Evolutionary conservation across 2,329 filamentous ascomycete species (phyloP).

Genomic region (Celoporthe dispersa): DNA sequence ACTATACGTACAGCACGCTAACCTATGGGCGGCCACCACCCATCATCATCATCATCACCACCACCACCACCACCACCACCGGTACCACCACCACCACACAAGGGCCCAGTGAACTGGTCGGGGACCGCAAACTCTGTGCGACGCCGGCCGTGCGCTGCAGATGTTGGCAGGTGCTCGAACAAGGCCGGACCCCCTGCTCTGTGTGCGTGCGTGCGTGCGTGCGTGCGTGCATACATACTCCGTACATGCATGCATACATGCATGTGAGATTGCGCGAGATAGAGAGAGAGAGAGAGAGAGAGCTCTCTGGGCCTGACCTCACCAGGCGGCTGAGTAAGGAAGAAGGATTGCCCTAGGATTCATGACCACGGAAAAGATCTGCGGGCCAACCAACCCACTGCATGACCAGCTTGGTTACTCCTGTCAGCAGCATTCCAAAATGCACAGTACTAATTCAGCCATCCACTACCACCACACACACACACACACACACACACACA

Average conservation of each 20-base stretch:
- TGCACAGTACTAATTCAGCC: not conserved
- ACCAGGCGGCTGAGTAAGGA: constrained; percentile 1
- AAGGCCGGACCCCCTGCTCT: not conserved
- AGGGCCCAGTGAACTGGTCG: not conserved
- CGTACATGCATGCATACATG: not conserved
- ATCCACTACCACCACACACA: no score
- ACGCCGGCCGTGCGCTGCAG: not conserved
- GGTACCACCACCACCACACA: not conserved
- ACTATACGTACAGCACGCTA: not conserved
- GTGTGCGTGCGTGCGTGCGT: not conserved
- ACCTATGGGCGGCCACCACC: not conserved
- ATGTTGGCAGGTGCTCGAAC: not conserved
- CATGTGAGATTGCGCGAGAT: constrained; percentile 3
- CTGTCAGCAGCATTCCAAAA: not conserved
- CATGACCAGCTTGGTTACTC: not conserved
- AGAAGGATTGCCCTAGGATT: constrained; percentile 6
- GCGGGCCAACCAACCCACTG: not conserved
- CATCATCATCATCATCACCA: not conserved
- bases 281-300: not conserved
- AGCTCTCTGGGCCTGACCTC: not conserved
- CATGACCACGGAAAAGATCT: not conserved
- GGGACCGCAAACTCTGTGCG: not conserved
- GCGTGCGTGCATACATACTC: not conserved
- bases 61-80: not conserved
- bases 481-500: no score